Evolutionary conservation across 192 early-diverging fungal genomes (phyloP).

Genomic region (Coemansia erecta): DNA sequence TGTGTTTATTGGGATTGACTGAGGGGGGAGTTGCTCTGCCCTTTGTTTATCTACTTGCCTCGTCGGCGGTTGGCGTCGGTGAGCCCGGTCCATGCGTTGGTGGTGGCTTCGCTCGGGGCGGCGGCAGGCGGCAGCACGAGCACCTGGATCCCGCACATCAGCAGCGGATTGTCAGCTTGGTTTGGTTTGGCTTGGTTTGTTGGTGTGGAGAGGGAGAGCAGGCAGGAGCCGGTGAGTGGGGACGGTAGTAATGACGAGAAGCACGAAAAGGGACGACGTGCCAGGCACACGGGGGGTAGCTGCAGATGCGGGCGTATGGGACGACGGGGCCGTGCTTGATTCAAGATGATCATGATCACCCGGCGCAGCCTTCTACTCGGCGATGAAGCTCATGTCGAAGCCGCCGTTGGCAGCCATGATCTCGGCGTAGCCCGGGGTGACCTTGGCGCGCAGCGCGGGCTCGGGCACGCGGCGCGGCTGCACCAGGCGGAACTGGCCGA

Average conservation of each 20-base stretch:
- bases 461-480: slow-evolving; percentile 21
- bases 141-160: slow-evolving; percentile 47
- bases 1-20: neutral
- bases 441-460: slow-evolving; percentile 33
- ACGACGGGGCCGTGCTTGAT: too few relatives aligned
- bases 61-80: slow-evolving; percentile 30
- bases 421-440: slow-evolving; percentile 36
- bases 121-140: slow-evolving; percentile 7
- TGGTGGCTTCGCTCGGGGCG: neutral
- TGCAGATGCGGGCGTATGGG: too few relatives aligned
- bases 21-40: too few relatives aligned
- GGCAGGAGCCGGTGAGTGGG: too few relatives aligned
- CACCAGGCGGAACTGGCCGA: slow-evolving; percentile 26
- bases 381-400: slow-evolving; percentile 48
- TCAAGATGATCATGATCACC: too few relatives aligned
- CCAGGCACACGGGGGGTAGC: too few relatives aligned
- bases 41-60: slow-evolving; percentile 12
- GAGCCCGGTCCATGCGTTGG: slow-evolving; percentile 14
- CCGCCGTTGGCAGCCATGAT: slow-evolving; percentile 45
- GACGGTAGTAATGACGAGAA: too few relatives aligned
- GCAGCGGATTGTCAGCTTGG: too few relatives aligned
- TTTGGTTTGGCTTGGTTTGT: too few relatives aligned
- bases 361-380: slow-evolving; percentile 9
- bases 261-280: too few relatives aligned
- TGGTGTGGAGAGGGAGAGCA: too few relatives aligned